Base-by-base conservation (phyloP, 768 basidiomycete genomes). In the Dioszegia hungarica region DNA sequence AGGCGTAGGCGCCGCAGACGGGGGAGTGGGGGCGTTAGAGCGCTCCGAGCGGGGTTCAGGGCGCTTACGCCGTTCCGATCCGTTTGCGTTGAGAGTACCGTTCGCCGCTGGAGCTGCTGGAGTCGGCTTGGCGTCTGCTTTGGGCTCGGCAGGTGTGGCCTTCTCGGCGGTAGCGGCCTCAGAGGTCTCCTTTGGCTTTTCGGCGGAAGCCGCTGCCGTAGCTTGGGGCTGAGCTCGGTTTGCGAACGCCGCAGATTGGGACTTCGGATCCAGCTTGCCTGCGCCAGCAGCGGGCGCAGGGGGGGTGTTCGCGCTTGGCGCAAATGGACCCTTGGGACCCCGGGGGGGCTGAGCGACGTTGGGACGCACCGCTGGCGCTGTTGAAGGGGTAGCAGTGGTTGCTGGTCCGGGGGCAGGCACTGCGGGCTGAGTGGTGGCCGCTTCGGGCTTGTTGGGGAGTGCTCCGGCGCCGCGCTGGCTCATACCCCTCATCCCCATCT, bases 231-330 rank as follows among this genome's bases (percentile, higher is more conserved):
- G n/a, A n/a, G n/a, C n/a, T n/a, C n/a, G n/a, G n/a, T n/a, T n/a
- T n/a, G n/a, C n/a, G n/a, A n/a, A n/a, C n/a, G n/a, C n/a, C n/a
- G n/a, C n/a, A n/a, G n/a, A n/a, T n/a, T n/a, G n/a, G n/a, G n/a
- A n/a, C n/a, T n/a, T n/a, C n/a, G n/a, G n/a, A n/a, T n/a, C n/a
- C n/a, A n/a, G n/a, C n/a, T n/a, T n/a, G n/a, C n/a, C n/a, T 14
- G 60, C 48, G n/a, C 57, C 44, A 50, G 48, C 47, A 49, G 57
- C 58, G 33, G 51, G 46, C 11, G 37, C 55, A 2, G 50, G 24
- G 20, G 40, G 60, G 9, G 45, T 27, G 12, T 22, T 22, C 27
- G 31, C 29, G 9, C 6, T 24, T 5, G 45, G 29, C 20, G 41
- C 22, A 37, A 36, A 36, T 24, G 41, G 33, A 8, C 39, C 50